Base-by-base conservation (phyloP, 176 grass and related monocot species). In the Secale cereale region DNA sequence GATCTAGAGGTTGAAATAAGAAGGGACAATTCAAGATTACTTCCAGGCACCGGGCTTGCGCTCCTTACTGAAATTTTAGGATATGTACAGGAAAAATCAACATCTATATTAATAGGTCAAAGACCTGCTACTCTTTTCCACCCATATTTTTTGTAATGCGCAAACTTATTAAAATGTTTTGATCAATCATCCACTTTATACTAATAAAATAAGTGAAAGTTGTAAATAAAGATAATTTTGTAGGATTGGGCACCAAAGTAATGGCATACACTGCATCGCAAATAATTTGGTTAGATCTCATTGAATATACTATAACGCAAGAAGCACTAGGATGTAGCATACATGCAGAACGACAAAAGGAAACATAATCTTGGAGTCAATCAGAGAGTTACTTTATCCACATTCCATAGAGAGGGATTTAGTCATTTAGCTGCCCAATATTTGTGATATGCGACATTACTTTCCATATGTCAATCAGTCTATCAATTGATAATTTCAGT, bases 1-100 rank as follows among this genome's bases (percentile, higher is more conserved):
- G 92, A 81, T 98, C 93, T 36, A 98, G 78, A 71, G 96, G 93
- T 93, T 98, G 78, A 57, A 74, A 92, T 72, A 43, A 70, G 28
- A 77, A 78, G n/a, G 6, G 83, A 31, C 77, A 83, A 28, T 83
- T 39, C 61, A 27, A 52, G 15, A 83, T 87, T 40, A 91, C 39
- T 70, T 90, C 30, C 17, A 83, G 65, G 12, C 28, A 76, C 30
- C 6, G 79, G 25, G n/a, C 27, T 31, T 83, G 31, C 32, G 77
- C 65, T 68, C 10, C 74, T 67, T 45, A 43, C 26, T 63, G n/a
- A 88, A 88, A 12, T n/a, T 10, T 3, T 25, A 73, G 20, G 23
- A 31, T 30, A 72, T 25, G 32, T 35, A 74, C 61, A 30, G n/a
- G 30, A 25, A 59, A 3, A 83, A 46, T 35, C 30, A 85, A 68